Evolutionary conservation across 768 basidiomycete species (phyloP), one percentile per base, ranked within the genome.

Genomic region (Kwoniella sp.): DNA sequence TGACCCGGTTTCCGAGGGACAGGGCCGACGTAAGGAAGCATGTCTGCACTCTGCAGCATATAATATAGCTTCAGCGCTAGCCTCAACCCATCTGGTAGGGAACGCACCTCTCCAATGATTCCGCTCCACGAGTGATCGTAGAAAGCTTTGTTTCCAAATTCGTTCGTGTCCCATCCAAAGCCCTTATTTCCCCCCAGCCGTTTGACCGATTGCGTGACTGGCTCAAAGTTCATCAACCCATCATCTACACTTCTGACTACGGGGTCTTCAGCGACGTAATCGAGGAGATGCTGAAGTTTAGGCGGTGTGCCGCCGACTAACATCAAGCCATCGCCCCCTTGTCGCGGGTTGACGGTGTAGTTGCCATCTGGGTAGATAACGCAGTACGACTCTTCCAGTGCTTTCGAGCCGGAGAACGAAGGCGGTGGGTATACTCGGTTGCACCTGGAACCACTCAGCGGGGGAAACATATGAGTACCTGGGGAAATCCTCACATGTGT

Each of bases 361-460:
- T 59, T 25, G n/a, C 64, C 67, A 9, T 53, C 58, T 44, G 40
- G 40, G 24, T 60, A 68, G 26, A 65, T 51, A 7, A 68, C 60
- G 19, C 54, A 30, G 30, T 64, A 68, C 7, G 63, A 68, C n/a
- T 64, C 67, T n/a, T 54, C 62, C 60, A 37, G 70, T 60, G 57
- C 63, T 21, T 33, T 58, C 53, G 55, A 59, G 48, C 63, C 63
- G 60, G 66, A 78, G 73, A 12, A 76, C 48, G 26, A 74, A 53
- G 21, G 57, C 57, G 22, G 76, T 51, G 60, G 77, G 72, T 66
- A 73, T 68, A 44, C 83, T 86, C 55, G 87, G 81, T 24, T 83
- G 67, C 27, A 89, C 40, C 40, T 9, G 40, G 10, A 19, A 44
- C 3, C 8, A 9, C 8, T 44, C 40, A 44, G 40, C 40, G 8